Percentiles rank a stretch among this genome's conserved stretches.
phyloP scores from a whole-genome alignment of 2,329 filamentous ascomycete genomes.

The Neopestalotiopsis sp. region DNA sequence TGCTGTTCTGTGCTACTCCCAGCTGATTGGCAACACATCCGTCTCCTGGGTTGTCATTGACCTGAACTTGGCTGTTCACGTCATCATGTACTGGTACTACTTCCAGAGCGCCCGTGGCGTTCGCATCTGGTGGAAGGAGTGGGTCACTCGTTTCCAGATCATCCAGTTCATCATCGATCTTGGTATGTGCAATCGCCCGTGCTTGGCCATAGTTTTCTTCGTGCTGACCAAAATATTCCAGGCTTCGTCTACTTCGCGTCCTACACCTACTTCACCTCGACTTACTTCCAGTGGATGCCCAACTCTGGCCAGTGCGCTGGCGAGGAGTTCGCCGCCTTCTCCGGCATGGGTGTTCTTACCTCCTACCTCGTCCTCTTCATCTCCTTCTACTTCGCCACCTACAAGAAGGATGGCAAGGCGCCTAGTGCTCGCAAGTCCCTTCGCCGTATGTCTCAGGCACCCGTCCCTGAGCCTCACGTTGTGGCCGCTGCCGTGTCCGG shows the following conservation, averaged over 20 bases:
- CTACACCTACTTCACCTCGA: conserved; percentile 97
- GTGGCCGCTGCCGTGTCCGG: conserved; percentile 65
- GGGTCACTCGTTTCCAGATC: conserved; percentile 97
- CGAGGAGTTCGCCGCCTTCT: conserved; percentile 94
- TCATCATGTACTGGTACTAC: conserved; percentile 99
- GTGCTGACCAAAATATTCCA: conserved; percentile 41
- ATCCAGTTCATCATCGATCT: conserved; percentile 97
- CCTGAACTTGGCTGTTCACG: conserved; percentile 91
- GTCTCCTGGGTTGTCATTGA: conserved; percentile 96
- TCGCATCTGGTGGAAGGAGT: conserved; percentile 99
- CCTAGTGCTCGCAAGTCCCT: conserved; percentile 80
- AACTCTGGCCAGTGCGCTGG: conserved; percentile 87
- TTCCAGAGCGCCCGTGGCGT: conserved; percentile 97
- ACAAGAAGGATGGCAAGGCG: conserved; percentile 84
- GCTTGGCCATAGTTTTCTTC: background rate
- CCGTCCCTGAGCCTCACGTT: conserved; percentile 82
- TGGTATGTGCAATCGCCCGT: conserved; percentile 61
- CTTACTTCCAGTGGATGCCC: conserved; percentile 86
- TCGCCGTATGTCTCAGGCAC: conserved; percentile 68
- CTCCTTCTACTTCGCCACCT: conserved; percentile 97
- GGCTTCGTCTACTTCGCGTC: conserved; percentile 98
- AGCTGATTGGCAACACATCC: conserved; percentile 89
- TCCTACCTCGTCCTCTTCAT: conserved; percentile 99
- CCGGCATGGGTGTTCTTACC: conserved; percentile 89
- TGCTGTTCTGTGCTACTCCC: conserved; percentile 95